These are phyloP conservation scores for Marasmius sp. DNA, from an alignment of 1,284 basidiomycete species.

Conservation along the genomic window DNA sequence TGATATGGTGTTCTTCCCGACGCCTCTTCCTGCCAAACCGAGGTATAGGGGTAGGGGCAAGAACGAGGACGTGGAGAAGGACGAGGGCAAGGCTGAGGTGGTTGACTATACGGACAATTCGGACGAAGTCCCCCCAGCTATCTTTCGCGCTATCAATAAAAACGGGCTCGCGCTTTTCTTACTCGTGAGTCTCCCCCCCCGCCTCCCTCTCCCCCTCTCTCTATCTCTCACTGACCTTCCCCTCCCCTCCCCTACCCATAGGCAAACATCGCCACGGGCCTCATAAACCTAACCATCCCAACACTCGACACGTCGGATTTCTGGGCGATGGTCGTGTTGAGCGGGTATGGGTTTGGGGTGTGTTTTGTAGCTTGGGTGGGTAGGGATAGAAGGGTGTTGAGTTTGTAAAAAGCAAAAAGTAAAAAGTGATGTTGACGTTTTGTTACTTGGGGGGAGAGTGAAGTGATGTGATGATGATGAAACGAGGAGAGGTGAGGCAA, in stretches of 20 bases:
- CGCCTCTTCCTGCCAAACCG: slow-evolving; percentile 38
- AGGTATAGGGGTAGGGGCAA: no score
- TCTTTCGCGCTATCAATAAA: slow-evolving; percentile 82
- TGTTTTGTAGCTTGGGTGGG: slow-evolving; percentile 29
- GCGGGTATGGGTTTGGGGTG: slow-evolving; percentile 34
- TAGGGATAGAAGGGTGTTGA: no score
- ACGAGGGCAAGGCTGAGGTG: not conserved
- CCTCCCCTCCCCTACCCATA: no score
- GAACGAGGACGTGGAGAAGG: no score
- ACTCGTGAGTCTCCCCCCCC: slow-evolving; percentile 73
- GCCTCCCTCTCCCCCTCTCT: no score
- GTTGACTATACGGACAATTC: not conserved
- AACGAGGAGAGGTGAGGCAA: no score
- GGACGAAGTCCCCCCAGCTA: slow-evolving; percentile 40
- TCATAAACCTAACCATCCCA: slow-evolving; percentile 77
- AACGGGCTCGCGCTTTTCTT: slow-evolving; percentile 85
- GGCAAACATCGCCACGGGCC: slow-evolving; percentile 88
- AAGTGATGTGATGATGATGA: no score
- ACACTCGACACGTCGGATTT: slow-evolving; percentile 78
- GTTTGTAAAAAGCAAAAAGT: no score
- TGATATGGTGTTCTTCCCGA: slow-evolving; percentile 69
- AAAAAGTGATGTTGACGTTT: no score
- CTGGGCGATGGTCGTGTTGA: slow-evolving; percentile 65
- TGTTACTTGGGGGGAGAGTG: no score
- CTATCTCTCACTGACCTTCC: no score